A percentile compares a stretch with the other conserved stretches of the same genome.
phyloP scores from a whole-genome alignment of 495 filamentous ascomycete species.

The Penicillium tannophilum region DNA sequence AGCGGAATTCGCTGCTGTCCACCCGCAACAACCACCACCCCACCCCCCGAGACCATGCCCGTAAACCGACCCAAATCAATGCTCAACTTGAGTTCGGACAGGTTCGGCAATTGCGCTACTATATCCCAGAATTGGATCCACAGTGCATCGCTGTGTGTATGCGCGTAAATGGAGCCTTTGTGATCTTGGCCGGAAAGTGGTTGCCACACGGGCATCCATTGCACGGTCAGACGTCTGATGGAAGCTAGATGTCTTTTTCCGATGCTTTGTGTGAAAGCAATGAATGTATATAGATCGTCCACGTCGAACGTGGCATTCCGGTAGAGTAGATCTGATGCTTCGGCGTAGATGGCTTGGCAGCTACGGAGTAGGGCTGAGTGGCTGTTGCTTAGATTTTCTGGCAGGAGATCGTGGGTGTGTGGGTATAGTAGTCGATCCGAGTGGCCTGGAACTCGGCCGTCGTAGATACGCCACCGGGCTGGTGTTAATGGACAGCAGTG shows the following conservation, averaged over 20 bases:
- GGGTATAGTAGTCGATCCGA: conserved; percentile 41
- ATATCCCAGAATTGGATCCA: conserved; percentile 41
- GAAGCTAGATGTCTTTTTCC: conserved; percentile 14
- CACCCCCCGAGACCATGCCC: conserved; percentile 15
- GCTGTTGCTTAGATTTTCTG: conserved; percentile 27
- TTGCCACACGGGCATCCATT: conserved; percentile 44
- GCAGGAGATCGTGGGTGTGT: conserved; percentile 38
- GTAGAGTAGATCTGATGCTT: conserved; percentile 39
- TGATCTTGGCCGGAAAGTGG: conserved; percentile 38
- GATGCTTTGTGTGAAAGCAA: conserved; percentile 36
- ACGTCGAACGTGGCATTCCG: conserved; percentile 35
- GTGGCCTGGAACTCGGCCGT: conserved; percentile 21
- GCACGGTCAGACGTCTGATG: conserved; percentile 33
- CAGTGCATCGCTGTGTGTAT: conserved; percentile 44
- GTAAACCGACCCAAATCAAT: conserved; percentile 42
- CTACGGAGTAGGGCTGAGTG: conserved; percentile 37
- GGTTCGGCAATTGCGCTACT: conserved; percentile 23
- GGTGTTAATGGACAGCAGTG: conserved; percentile 41
- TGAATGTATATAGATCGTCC: conserved; percentile 46
- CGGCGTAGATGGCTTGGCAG: conserved; percentile 46
- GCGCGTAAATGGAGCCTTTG: conserved; percentile 39
- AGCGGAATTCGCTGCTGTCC: conserved; percentile 33
- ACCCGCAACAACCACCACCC: conserved; percentile 17
- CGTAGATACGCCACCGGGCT: conserved; percentile 41
- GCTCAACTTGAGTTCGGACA: conserved; percentile 29